Evolutionary conservation across 495 filamentous ascomycete genomes (phyloP), one percentile per base, ranked within the genome.

Genomic region (Aspergillus campestris): DNA sequence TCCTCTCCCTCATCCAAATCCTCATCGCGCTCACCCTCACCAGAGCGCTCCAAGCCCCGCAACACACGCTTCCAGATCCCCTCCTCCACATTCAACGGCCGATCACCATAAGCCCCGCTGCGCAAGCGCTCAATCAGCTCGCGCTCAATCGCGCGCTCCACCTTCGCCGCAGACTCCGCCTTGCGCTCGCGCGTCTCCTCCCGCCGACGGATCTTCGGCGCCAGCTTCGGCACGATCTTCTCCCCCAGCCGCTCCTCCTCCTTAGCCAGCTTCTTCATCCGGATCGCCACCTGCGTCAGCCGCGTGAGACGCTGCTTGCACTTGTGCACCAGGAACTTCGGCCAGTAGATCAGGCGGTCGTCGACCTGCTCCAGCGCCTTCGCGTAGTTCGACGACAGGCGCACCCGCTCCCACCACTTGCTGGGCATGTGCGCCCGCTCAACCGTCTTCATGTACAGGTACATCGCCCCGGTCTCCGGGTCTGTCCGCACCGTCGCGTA

Each of bases 51-150:
- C 60, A 97, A 69, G 2, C 89, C 90, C 36, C 82, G 81, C 38
- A 98, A 75, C 24, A 98, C 94, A 78, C 88, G 92, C 83, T 95
- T 95, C 92, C 92, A 98, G 50, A 98, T 89, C 10, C 72, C 73
- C 64, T 94, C 87, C 60, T 92, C 89, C 11, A 92, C 88, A 69
- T 98, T 98, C 47, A 98, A 65, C 34, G 94, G 92, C 59, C 84
- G 78, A 59, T 96, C 89, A 34, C 92, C 94, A 71, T 97, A 98
- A 1, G 91, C 91, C 33, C 92, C 92, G 61, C 86, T 89, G 48
- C 88, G 72, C 65, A 98, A 66, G 46, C 94, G 70, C 65, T 97
- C 90, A 56, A 98, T 85, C 52, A 98, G 72, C 65, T 97, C 92
- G 41, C 94, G 77, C 78, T 98, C 92, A 71, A 97, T 97, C 7